These are phyloP conservation scores for Mucor ambiguus DNA, from an alignment of 371 early-diverging fungal genomes.

Conservation along the genomic window DNA sequence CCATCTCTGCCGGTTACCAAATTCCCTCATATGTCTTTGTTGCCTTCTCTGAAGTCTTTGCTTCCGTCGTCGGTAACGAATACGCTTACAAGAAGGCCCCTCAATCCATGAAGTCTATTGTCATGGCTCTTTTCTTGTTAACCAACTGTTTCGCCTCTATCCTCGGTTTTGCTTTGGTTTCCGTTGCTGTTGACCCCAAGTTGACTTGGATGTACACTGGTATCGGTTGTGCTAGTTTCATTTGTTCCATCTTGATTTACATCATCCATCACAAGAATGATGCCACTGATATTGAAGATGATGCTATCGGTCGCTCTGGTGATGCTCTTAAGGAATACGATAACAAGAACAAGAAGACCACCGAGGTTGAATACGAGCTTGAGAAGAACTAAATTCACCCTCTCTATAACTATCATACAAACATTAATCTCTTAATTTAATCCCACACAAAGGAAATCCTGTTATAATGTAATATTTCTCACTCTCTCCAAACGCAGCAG, in stretches of 20 bases:
- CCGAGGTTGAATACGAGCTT: slow-evolving; percentile 24
- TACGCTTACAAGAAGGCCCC: slow-evolving; percentile 81
- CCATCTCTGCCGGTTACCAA: slow-evolving; percentile 68
- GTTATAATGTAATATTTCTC: neutral
- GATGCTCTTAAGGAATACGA: slow-evolving; percentile 6
- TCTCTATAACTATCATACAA: neutral
- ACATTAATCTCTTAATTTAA: neutral
- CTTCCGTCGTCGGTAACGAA: slow-evolving; percentile 78
- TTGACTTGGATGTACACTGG: slow-evolving; percentile 68
- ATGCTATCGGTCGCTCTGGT: slow-evolving; percentile 33
- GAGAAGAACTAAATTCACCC: slow-evolving; percentile 12
- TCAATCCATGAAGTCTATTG: slow-evolving; percentile 73
- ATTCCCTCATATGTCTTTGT: slow-evolving; percentile 68
- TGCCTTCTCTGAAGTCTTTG: slow-evolving; percentile 73
- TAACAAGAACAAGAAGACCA: neutral
- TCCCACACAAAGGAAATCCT: neutral
- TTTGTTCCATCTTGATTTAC: slow-evolving; percentile 30
- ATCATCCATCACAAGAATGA: slow-evolving; percentile 35
- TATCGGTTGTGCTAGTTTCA: slow-evolving; percentile 29
- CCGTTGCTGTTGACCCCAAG: slow-evolving; percentile 68
- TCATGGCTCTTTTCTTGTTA: slow-evolving; percentile 73
- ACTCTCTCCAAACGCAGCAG: slow-evolving; percentile 1
- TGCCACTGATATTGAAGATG: slow-evolving; percentile 30
- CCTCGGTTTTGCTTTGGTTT: slow-evolving; percentile 68
- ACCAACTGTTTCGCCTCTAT: slow-evolving; percentile 70